Conservation (phyloP, 2,329 filamentous ascomycete species). For the Paecilomyces fulvus region DNA sequence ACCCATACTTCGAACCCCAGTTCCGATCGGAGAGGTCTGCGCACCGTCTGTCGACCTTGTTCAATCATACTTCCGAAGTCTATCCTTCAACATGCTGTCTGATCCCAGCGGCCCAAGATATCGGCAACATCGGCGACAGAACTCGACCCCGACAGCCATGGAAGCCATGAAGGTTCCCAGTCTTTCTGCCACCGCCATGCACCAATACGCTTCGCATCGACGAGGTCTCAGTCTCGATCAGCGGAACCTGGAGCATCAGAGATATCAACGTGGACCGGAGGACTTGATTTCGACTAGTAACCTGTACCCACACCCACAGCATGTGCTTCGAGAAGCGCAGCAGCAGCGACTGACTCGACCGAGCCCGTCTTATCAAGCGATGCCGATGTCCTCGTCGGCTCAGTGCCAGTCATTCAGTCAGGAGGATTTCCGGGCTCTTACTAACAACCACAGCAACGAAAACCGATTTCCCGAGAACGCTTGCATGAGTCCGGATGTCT, state of each 20-base stretch:
- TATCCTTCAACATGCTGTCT: slow-evolving; percentile 71
- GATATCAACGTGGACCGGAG: slow-evolving; percentile 35
- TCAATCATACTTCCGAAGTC: slow-evolving; percentile 38
- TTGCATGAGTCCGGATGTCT: slow-evolving; percentile 13
- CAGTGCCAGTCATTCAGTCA: slow-evolving; percentile 21
- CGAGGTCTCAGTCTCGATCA: slow-evolving; percentile 79
- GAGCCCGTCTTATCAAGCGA: slow-evolving; percentile 45
- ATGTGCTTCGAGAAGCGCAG: slow-evolving; percentile 83
- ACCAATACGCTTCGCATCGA: slow-evolving; percentile 56
- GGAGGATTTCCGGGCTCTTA: slow-evolving; percentile 22
- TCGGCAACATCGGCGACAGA: slow-evolving; percentile 75
- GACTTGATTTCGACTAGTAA: slow-evolving; percentile 50
- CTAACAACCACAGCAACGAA: slow-evolving; percentile 28
- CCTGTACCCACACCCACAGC: slow-evolving; percentile 57
- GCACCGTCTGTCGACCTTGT: background rate
- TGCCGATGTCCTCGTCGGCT: slow-evolving; percentile 15
- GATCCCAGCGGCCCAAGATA: slow-evolving; percentile 62
- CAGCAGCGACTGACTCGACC: slow-evolving; percentile 76
- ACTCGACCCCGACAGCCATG: slow-evolving; percentile 72
- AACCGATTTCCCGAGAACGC: slow-evolving; percentile 17
- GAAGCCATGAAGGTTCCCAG: slow-evolving; percentile 63
- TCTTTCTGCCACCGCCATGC: slow-evolving; percentile 49
- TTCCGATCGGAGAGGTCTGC: background rate
- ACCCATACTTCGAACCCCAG: background rate
- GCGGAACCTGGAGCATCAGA: slow-evolving; percentile 49